Percentiles rank a stretch among this genome's conserved stretches.
phyloP scores from a whole-genome alignment of 768 basidiomycete species.

The Mycena alexandri region DNA sequence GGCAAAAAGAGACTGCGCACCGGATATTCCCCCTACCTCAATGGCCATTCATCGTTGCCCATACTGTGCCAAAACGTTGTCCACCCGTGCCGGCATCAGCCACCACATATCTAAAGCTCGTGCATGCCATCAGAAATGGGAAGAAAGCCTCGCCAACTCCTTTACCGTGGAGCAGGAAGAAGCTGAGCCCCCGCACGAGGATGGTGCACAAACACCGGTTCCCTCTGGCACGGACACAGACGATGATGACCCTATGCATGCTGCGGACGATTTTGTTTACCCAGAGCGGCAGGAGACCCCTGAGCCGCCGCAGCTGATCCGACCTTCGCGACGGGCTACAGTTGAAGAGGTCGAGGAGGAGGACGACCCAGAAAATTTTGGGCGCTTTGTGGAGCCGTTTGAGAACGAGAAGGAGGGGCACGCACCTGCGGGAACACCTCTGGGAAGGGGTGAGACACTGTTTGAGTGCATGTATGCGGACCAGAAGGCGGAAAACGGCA shows the following conservation, averaged over 20 bases:
- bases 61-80: not conserved
- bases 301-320: not conserved
- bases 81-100: not conserved
- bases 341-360: not conserved
- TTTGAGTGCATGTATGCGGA: not conserved
- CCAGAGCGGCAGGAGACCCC: not conserved
- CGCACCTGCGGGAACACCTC: not conserved
- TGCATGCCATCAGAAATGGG: not conserved
- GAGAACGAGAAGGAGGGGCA: not conserved
- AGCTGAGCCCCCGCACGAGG: too few relatives aligned
- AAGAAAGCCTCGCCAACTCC: not conserved
- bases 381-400: not conserved
- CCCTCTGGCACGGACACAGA: not conserved
- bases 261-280: not conserved
- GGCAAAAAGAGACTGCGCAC: not conserved
- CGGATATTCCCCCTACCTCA: not conserved
- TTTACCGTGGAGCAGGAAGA: not conserved
- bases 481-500: not conserved
- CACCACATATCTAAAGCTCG: not conserved
- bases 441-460: not conserved
- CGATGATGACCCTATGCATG: not conserved
- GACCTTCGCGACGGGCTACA: not conserved
- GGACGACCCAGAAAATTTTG: not conserved
- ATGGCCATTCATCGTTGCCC: not conserved
- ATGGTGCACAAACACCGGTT: too few relatives aligned